Percentiles rank a stretch among this genome's conserved stretches.
phyloP scores from a whole-genome alignment of 2,329 filamentous ascomycete genomes.

The Aspergillus calidoustus region DNA sequence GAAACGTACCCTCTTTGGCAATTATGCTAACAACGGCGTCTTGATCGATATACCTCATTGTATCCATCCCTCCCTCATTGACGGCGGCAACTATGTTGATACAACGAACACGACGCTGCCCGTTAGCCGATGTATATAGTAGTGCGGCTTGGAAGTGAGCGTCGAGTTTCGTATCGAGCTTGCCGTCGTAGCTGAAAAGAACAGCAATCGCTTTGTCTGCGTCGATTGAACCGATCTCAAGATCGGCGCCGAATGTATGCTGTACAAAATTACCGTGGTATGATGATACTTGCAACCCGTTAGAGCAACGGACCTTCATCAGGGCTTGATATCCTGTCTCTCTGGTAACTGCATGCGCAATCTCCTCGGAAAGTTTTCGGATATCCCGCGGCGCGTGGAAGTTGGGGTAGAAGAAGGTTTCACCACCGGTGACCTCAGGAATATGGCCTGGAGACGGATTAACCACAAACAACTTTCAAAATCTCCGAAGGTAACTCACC shows the following conservation, averaged over 20 bases:
- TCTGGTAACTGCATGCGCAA: slow-evolving; percentile 81
- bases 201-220: slow-evolving; percentile 92
- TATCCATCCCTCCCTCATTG: slow-evolving; percentile 79
- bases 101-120: slow-evolving; percentile 88
- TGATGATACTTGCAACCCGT: slow-evolving; percentile 87
- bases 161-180: slow-evolving; percentile 94
- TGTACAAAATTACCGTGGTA: slow-evolving; percentile 98
- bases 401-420: slow-evolving; percentile 96
- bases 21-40: slow-evolving; percentile 88
- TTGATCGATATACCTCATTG: slow-evolving; percentile 92
- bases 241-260: slow-evolving; percentile 90
- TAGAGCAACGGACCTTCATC: slow-evolving; percentile 98
- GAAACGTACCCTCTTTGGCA: slow-evolving; percentile 73
- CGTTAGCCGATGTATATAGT: slow-evolving; percentile 88
- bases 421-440: slow-evolving; percentile 86
- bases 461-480: background rate
- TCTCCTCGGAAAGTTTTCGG: slow-evolving; percentile 80
- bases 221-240: slow-evolving; percentile 91
- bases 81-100: slow-evolving; percentile 93
- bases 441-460: slow-evolving; percentile 66
- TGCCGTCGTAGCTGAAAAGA: slow-evolving; percentile 93
- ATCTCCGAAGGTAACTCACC: slow-evolving; percentile 56
- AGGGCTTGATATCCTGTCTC: slow-evolving; percentile 95
- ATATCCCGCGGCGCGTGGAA: slow-evolving; percentile 87
- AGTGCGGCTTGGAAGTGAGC: slow-evolving; percentile 96